Conservation (phyloP, 2,329 filamentous ascomycete genomes). For the Botrytis squamosa region DNA sequence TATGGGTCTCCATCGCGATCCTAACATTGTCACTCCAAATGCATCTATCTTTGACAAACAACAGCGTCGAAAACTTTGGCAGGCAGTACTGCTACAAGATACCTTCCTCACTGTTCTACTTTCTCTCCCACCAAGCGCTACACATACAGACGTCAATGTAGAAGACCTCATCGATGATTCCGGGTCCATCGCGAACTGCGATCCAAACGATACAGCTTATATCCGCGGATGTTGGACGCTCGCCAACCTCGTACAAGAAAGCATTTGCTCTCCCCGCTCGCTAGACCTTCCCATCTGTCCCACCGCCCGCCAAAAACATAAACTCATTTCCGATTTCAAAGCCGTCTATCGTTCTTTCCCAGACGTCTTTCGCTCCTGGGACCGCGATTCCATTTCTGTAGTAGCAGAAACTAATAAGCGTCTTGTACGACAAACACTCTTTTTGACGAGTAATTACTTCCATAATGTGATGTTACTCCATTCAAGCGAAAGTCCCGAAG, state of each 20-base stretch:
- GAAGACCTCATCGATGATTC: slow-evolving; percentile 69
- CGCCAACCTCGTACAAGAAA: slow-evolving; percentile 75
- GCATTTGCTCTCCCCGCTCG: slow-evolving; percentile 71
- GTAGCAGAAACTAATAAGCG: slow-evolving; percentile 58
- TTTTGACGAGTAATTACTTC: slow-evolving; percentile 78
- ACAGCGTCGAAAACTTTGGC: slow-evolving; percentile 76
- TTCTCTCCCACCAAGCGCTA: slow-evolving; percentile 73
- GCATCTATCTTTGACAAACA: slow-evolving; percentile 72
- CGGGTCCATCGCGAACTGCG: slow-evolving; percentile 55
- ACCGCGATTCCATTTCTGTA: slow-evolving; percentile 58
- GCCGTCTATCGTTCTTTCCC: slow-evolving; percentile 73
- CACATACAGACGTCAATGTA: slow-evolving; percentile 75
- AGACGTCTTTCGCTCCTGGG: slow-evolving; percentile 66
- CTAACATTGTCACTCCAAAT: slow-evolving; percentile 68
- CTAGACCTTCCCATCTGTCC: slow-evolving; percentile 70
- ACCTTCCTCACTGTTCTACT: slow-evolving; percentile 78
- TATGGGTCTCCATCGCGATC: slow-evolving; percentile 77
- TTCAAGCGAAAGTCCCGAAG: slow-evolving; percentile 62
- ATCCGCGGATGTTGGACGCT: slow-evolving; percentile 70
- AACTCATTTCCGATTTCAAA: slow-evolving; percentile 67
- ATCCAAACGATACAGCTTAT: slow-evolving; percentile 67
- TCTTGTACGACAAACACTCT: slow-evolving; percentile 71
- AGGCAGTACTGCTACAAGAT: slow-evolving; percentile 76
- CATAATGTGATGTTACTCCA: slow-evolving; percentile 81
- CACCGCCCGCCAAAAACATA: slow-evolving; percentile 66